Percentiles rank a stretch among this genome's conserved stretches.
Evolutionary conservation across 768 basidiomycete genomes (phyloP).

Genomic region (Agaricus subrufescens): DNA sequence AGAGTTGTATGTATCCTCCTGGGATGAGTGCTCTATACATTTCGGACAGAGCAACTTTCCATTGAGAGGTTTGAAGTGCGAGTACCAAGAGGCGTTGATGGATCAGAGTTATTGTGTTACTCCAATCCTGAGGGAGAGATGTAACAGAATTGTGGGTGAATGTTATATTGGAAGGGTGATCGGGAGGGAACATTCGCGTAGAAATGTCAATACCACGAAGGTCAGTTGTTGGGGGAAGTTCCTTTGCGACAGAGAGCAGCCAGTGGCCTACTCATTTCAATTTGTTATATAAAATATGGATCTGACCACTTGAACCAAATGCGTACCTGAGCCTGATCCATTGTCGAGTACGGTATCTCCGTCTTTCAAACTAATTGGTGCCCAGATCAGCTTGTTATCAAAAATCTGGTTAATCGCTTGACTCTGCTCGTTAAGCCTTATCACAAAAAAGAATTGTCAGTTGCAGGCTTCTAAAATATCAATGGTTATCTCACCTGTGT

Average conservation of each 20-base stretch:
- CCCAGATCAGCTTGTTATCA: slow-evolving; percentile 8
- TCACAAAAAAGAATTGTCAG: background rate
- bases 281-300: background rate
- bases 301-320: background rate
- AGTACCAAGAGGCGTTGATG: slow-evolving; percentile 10
- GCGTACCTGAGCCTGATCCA: slow-evolving; percentile 10
- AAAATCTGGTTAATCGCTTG: background rate
- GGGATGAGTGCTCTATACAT: slow-evolving; percentile 8
- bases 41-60: slow-evolving; percentile 9
- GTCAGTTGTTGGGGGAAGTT: slow-evolving; percentile 6
- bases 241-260: slow-evolving; percentile 16
- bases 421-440: background rate
- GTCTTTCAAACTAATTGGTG: slow-evolving; percentile 5
- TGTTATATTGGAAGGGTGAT: slow-evolving; percentile 1
- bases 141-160: slow-evolving; percentile 4
- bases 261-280: slow-evolving; percentile 13
- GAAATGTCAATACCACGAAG: slow-evolving; percentile 18
- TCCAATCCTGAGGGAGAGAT: slow-evolving; percentile 8
- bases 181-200: slow-evolving; percentile 14
- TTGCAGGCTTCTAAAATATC: background rate
- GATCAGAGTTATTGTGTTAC: slow-evolving; percentile 1
- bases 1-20: slow-evolving; percentile 8
- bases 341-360: slow-evolving; percentile 9
- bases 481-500: background rate
- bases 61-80: slow-evolving; percentile 3